Evolutionary conservation across 352 stramenopile genomes (phyloP).

Genomic region (Elongisporangium undulatum): DNA sequence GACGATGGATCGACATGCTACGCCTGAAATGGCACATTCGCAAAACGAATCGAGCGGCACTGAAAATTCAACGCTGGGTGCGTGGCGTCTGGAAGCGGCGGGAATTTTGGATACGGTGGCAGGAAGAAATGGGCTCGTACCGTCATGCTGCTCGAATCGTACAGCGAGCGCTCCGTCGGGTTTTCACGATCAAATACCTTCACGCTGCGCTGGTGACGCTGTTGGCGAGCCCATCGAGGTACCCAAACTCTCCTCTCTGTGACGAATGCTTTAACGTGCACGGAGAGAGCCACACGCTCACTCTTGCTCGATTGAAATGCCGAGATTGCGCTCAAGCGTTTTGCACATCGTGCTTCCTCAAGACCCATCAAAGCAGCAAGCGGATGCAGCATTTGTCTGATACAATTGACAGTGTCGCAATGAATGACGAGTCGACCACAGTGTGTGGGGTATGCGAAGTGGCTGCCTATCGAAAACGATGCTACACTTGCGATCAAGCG

Average conservation of each 20-base stretch:
- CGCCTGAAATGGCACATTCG: conserved; percentile 11
- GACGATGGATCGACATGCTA: conserved; percentile 19
- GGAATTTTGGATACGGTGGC: conserved; percentile 18
- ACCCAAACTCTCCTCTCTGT: conserved; percentile 30
- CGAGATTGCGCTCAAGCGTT: conserved; percentile 22
- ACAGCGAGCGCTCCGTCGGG: conserved; percentile 7
- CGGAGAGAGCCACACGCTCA: neutral
- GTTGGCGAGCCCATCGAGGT: conserved; percentile 11
- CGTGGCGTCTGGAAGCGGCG: conserved; percentile 8
- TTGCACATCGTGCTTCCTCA: conserved; percentile 19
- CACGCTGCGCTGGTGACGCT: conserved; percentile 9
- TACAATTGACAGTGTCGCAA: conserved; percentile 18
- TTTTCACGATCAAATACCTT: conserved; percentile 7
- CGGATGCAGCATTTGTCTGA: conserved; percentile 27
- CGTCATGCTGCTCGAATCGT: conserved; percentile 3
- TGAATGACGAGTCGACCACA: conserved; percentile 8
- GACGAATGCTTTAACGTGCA: conserved; percentile 17
- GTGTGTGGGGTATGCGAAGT: conserved; percentile 28
- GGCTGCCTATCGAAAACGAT: conserved; percentile 6
- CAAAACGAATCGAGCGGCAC: conserved; percentile 11
- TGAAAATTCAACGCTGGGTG: conserved; percentile 22
- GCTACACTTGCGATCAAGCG: conserved; percentile 11
- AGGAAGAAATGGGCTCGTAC: conserved; percentile 7
- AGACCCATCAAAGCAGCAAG: conserved; percentile 23
- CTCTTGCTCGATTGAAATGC: conserved; percentile 22